phyloP scores from a whole-genome alignment of 2,329 filamentous ascomycete genomes.

The Piedraia hortae region DNA sequence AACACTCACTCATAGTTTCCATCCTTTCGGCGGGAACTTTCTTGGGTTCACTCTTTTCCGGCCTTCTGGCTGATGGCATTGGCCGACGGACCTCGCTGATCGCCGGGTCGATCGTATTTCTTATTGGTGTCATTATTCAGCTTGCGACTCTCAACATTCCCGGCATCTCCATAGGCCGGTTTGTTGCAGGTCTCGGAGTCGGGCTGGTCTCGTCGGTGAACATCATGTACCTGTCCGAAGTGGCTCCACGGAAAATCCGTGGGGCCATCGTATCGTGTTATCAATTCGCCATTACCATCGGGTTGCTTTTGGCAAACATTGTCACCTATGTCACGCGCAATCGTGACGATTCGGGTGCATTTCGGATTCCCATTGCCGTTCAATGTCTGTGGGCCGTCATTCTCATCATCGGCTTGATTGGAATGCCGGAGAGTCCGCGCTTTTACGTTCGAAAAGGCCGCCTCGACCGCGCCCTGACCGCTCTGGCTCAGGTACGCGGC shows the following conservation, averaged over 20 bases:
- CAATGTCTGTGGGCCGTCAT: constrained; percentile 64
- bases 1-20: constrained; percentile 37
- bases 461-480: constrained; percentile 34
- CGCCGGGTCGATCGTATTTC: constrained; percentile 32
- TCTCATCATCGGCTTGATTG: constrained; percentile 38
- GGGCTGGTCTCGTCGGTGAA: constrained; percentile 40
- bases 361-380: constrained; percentile 54
- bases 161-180: constrained; percentile 40
- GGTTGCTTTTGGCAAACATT: constrained; percentile 45
- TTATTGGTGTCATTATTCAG: constrained; percentile 26
- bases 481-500: constrained; percentile 43
- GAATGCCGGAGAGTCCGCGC: constrained; percentile 62
- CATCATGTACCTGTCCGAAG: constrained; percentile 19
- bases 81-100: constrained; percentile 39
- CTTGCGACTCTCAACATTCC: constrained; percentile 31
- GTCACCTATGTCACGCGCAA: constrained; percentile 46
- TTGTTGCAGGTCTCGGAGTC: constrained; percentile 48
- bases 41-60: constrained; percentile 35
- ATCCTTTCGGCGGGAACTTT: constrained; percentile 56
- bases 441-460: constrained; percentile 59
- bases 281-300: constrained; percentile 61
- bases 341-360: constrained; percentile 33
- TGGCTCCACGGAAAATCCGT: constrained; percentile 36
- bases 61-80: constrained; percentile 33
- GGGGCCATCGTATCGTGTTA: constrained; percentile 56